A percentile compares a stretch with the other conserved stretches of the same genome.
phyloP scores from a whole-genome alignment of 441 rosid species.

The Omphalea diandra region DNA sequence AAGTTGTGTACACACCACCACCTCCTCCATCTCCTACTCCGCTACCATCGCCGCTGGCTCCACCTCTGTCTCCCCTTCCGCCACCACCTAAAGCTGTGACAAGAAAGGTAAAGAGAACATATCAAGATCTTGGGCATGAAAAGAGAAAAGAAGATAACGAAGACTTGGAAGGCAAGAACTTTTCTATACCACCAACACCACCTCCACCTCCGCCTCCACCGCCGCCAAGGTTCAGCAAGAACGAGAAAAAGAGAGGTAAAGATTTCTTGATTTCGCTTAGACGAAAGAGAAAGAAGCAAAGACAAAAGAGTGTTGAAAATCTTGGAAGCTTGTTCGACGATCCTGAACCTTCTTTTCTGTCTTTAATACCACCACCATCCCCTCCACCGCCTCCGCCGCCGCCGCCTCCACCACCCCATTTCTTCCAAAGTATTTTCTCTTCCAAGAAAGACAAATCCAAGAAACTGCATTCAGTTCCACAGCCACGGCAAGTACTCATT shows the following conservation, averaged over 20 bases:
- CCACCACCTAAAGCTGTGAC: slow-evolving; percentile 34
- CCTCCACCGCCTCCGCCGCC: slow-evolving; percentile 40
- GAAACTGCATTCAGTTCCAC: slow-evolving; percentile 27
- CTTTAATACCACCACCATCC: slow-evolving; percentile 29
- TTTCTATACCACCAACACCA: slow-evolving; percentile 3
- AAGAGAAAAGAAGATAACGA: slow-evolving; percentile 18
- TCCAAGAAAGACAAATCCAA: slow-evolving; percentile 53
- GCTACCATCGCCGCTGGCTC: slow-evolving; percentile 17
- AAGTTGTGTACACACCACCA: slow-evolving; percentile 17
- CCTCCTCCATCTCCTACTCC: slow-evolving; percentile 16
- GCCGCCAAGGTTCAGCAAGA: slow-evolving; percentile 30
- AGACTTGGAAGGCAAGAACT: slow-evolving; percentile 13
- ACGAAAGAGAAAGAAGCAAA: slow-evolving; percentile 59
- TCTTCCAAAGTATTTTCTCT: slow-evolving; percentile 54
- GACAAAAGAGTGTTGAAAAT: slow-evolving; percentile 81
- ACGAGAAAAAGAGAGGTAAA: slow-evolving; percentile 59
- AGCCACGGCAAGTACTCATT: slow-evolving; percentile 25
- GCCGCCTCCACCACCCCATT: slow-evolving; percentile 59
- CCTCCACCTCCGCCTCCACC: slow-evolving; percentile 35
- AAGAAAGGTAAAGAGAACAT: slow-evolving; percentile 46
- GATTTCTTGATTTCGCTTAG: slow-evolving; percentile 53
- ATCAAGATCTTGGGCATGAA: slow-evolving; percentile 31
- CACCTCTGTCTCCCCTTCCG: slow-evolving; percentile 19
- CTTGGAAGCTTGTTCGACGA: slow-evolving; percentile 59
- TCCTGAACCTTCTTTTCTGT: slow-evolving; percentile 30